Evolutionary conservation across 2,329 filamentous ascomycete species (phyloP).

Genomic region (Fusarium odoratissimum): DNA sequence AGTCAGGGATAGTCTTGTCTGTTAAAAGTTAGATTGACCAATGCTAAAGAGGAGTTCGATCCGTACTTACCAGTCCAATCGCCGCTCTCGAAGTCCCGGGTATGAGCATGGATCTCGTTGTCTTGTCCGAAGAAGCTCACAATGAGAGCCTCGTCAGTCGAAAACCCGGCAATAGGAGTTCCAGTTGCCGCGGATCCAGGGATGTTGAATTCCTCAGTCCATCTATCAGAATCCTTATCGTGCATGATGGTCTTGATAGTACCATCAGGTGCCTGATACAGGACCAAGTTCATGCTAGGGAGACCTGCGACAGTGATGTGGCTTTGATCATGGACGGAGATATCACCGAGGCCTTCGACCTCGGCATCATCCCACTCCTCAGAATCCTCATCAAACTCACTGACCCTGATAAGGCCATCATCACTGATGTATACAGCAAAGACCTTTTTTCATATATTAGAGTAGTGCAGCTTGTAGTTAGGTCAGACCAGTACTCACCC

Average conservation of each 20-base stretch:
- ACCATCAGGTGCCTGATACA: background rate
- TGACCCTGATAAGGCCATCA: background rate
- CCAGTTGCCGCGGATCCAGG: background rate
- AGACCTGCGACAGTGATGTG: background rate
- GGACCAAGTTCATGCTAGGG: background rate
- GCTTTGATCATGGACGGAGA: background rate
- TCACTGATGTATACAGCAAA: background rate
- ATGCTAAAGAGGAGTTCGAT: rapidly evolving
- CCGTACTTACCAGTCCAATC: background rate
- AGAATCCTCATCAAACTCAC: background rate
- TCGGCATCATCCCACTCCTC: background rate
- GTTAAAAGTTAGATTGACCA: background rate
- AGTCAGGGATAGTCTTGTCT: background rate
- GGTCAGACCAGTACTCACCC: background rate
- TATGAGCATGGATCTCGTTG: background rate
- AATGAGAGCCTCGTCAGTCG: background rate
- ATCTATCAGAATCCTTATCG: rapidly evolving
- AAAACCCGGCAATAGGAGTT: background rate
- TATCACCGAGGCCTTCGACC: background rate
- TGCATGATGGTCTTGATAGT: background rate
- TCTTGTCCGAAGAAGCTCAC: background rate
- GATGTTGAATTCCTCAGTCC: background rate
- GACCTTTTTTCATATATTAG: background rate
- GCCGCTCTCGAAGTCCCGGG: background rate
- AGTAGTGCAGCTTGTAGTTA: rapidly evolving